Conservation (phyloP, 176 grass and related monocot species). For the Eragrostis nindensis region DNA sequence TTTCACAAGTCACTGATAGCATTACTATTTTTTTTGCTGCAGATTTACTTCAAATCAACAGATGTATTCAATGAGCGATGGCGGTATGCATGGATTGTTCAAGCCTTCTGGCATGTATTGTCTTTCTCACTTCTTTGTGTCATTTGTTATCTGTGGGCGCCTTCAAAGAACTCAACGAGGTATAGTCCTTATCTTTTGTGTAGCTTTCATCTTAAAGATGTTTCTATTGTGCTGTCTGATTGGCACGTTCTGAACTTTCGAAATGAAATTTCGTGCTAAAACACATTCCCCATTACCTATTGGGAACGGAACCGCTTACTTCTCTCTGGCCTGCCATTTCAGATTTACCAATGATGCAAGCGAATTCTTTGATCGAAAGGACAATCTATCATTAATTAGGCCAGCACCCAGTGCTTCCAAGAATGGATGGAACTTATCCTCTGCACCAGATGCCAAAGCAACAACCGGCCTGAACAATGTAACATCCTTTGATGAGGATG, state of each 20-base stretch:
- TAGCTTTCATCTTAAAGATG: slow-evolving; percentile 33
- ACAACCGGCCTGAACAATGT: slow-evolving; percentile 27
- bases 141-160: slow-evolving; percentile 90
- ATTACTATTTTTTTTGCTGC: slow-evolving; percentile 43
- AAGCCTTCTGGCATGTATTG: slow-evolving; percentile 96
- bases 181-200: slow-evolving; percentile 31
- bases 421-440: slow-evolving; percentile 53
- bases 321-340: slow-evolving; percentile 34
- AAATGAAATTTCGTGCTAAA: background rate
- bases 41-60: slow-evolving; percentile 98
- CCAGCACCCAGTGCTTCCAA: slow-evolving; percentile 73
- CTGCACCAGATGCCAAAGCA: slow-evolving; percentile 58
- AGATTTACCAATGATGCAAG: slow-evolving; percentile 77
- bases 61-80: slow-evolving; percentile 95
- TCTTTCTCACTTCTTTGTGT: slow-evolving; percentile 96
- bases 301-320: slow-evolving; percentile 28
- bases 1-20: slow-evolving; percentile 18
- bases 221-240: slow-evolving; percentile 23
- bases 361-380: slow-evolving; percentile 83
- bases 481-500: slow-evolving; percentile 54
- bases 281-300: background rate
- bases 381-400: slow-evolving; percentile 84
- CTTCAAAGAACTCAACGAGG: slow-evolving; percentile 95
- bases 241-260: slow-evolving; percentile 11
- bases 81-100: slow-evolving; percentile 97